Base-by-base conservation (phyloP, 78 protist genomes). In the Dictyostelium purpureum region DNA sequence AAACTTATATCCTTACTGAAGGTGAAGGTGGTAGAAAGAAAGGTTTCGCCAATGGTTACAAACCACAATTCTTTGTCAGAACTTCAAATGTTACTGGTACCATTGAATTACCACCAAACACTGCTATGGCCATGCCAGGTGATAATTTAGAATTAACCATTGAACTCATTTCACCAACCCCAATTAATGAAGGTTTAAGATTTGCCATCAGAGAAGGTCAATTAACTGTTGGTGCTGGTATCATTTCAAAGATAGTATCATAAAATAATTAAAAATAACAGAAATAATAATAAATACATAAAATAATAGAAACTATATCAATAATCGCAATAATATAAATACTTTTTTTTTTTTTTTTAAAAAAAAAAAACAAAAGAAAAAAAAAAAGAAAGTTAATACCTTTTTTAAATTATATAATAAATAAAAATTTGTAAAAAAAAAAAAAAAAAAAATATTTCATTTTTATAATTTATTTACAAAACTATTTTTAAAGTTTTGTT, bases 11-110 rank as follows among this genome's bases (percentile, higher is more conserved):
- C 51, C 97, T 97, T 37, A 96, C 96, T 67, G 94, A 96, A 69
- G 98, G 94, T 40, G 99, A 98, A 93, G 99, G 99, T 9, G 99
- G 99, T 47, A 89, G 99, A 56, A 97, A 97, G 97, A 97, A 97
- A 37, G 98, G 98, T 56, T 96, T 98, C 81, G 91, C 76, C 89
- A 75, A 56, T 51, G 51, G 77, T 94, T 98, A 94, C 96, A 75
- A 92, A 61, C 98, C 98, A 61, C 98, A 97, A 93, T 90, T 96
- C 96, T 98, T 93, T 95, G 85, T 97, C 92, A 96, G 98, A 73
- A 98, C 99, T 10, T 91, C 97, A 38, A 98, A 98, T 76, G 95
- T 98, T 77, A 98, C 99, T 10, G 98, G 97, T 49, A 19, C 78
- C 57, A 73, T 98, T 43, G 56, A 45, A 54, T 95, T 98, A 28